A percentile compares a stretch with the other conserved stretches of the same genome.
These are phyloP conservation scores for Boletus reticulatus DNA, from an alignment of 768 basidiomycete species.

Conservation along the genomic window DNA sequence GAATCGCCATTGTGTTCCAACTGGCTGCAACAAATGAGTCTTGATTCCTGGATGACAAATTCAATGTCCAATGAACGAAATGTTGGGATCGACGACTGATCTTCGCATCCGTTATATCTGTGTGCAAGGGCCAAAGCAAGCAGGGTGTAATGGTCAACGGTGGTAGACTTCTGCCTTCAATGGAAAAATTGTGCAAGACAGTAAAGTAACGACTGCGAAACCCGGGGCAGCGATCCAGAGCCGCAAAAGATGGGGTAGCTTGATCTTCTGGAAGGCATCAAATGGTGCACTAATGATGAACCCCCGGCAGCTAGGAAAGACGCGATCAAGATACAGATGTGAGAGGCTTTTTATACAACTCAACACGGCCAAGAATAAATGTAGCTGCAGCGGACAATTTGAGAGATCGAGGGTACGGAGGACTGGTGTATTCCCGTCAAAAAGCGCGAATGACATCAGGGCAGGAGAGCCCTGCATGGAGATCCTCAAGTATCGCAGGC, in stretches of 20 bases:
- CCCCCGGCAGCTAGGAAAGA: constrained; percentile 17
- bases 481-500: no score
- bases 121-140: background rate
- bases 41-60: no score
- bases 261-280: background rate
- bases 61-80: background rate
- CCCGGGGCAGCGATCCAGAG: constrained; percentile 1
- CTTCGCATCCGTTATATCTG: background rate
- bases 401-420: no score
- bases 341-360: constrained; percentile 33
- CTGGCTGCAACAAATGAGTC: background rate
- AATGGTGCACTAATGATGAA: background rate
- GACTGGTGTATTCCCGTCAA: no score
- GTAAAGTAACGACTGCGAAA: background rate
- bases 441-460: no score
- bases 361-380: constrained; percentile 29
- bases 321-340: constrained; percentile 33
- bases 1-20: background rate
- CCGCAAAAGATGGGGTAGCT: constrained; percentile 4
- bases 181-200: constrained; percentile 5
- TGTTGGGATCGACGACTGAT: background rate
- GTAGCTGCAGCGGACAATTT: no score
- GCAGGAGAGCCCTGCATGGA: no score
- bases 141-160: background rate
- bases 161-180: background rate